These are phyloP conservation scores for Abortiporus biennis DNA, from an alignment of 1,284 basidiomycete species.

Conservation along the genomic window DNA sequence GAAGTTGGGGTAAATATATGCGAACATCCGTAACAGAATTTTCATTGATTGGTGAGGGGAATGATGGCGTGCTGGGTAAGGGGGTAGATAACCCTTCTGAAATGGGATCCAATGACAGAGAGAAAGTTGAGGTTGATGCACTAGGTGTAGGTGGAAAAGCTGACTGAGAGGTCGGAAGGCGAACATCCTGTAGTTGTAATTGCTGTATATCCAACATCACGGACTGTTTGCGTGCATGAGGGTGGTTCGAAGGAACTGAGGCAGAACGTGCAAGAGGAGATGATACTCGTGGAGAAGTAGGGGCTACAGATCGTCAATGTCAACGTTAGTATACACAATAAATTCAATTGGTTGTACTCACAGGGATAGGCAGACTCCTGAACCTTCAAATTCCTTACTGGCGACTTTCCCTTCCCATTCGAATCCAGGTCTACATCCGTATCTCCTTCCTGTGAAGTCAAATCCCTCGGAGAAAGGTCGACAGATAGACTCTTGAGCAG, in stretches of 20 bases:
- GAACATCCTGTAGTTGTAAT: conserved; percentile 26
- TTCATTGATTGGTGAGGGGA: conserved; percentile 18
- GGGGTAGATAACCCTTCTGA: conserved; percentile 38
- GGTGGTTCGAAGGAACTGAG: conserved; percentile 54
- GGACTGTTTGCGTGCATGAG: conserved; percentile 73
- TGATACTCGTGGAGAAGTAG: conserved; percentile 26
- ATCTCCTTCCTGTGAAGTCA: too few species aligned
- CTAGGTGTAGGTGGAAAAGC: conserved; percentile 34
- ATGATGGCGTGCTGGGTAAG: conserved; percentile 22
- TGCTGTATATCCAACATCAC: conserved; percentile 50
- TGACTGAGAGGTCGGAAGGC: conserved; percentile 27
- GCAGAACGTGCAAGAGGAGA: conserved; percentile 48
- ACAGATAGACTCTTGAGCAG: conserved; percentile 40
- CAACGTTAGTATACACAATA: conserved; percentile 12
- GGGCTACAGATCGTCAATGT: conserved; percentile 9
- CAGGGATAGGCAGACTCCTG: conserved; percentile 12
- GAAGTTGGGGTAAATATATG: conserved; percentile 10
- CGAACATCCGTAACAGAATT: conserved; percentile 10
- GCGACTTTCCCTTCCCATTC: conserved; percentile 16
- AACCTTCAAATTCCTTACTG: conserved; percentile 10
- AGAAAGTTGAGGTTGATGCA: conserved; percentile 54
- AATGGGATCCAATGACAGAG: conserved; percentile 65
- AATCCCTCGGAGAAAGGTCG: conserved; percentile 41
- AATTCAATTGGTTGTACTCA: conserved; percentile 15
- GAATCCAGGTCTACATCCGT: conserved; percentile 16